These are phyloP conservation scores for Aspergillus jensenii DNA, from an alignment of 2,329 filamentous ascomycete species.

Conservation along the genomic window DNA sequence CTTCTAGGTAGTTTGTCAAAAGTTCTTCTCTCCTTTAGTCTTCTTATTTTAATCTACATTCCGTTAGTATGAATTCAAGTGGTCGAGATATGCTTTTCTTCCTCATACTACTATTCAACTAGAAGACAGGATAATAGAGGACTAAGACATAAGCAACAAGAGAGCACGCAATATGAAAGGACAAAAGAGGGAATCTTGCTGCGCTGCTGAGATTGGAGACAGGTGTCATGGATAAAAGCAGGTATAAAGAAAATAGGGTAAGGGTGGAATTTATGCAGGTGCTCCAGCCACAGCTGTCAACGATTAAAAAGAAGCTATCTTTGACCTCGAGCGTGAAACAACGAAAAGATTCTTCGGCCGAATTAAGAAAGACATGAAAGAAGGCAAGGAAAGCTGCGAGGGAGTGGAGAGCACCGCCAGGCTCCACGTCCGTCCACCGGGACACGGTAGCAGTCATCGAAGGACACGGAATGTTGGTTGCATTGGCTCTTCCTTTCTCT, in stretches of 20 bases:
- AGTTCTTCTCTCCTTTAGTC: too few relatives aligned
- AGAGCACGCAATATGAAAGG: conserved; percentile 30
- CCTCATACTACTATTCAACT: conserved; percentile 34
- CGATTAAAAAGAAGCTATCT: conserved; percentile 36
- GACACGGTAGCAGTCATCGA: conserved; percentile 25
- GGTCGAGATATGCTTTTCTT: conserved; percentile 18
- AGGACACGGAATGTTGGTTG: conserved; percentile 28
- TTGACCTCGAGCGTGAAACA: conserved; percentile 25
- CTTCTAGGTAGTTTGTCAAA: background rate
- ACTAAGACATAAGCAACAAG: conserved; percentile 27
- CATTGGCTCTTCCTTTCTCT: conserved; percentile 30
- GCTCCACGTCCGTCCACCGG: conserved; percentile 15
- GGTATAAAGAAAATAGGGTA: conserved; percentile 17
- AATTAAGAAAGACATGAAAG: conserved; percentile 21
- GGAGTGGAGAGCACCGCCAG: conserved; percentile 17
- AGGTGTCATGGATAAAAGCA: conserved; percentile 28
- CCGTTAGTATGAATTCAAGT: background rate
- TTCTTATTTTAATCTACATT: too few relatives aligned
- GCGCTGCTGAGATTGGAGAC: conserved; percentile 38
- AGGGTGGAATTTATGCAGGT: conserved; percentile 27
- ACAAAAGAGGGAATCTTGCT: conserved; percentile 43
- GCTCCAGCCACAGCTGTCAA: conserved; percentile 27
- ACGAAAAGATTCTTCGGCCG: conserved; percentile 18
- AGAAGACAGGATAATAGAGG: conserved; percentile 27
- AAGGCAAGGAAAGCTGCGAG: conserved; percentile 21